Percentiles rank a stretch among this genome's conserved stretches.
phyloP scores from a whole-genome alignment of 73 alveolate species.

The Uronychia binucleata region DNA sequence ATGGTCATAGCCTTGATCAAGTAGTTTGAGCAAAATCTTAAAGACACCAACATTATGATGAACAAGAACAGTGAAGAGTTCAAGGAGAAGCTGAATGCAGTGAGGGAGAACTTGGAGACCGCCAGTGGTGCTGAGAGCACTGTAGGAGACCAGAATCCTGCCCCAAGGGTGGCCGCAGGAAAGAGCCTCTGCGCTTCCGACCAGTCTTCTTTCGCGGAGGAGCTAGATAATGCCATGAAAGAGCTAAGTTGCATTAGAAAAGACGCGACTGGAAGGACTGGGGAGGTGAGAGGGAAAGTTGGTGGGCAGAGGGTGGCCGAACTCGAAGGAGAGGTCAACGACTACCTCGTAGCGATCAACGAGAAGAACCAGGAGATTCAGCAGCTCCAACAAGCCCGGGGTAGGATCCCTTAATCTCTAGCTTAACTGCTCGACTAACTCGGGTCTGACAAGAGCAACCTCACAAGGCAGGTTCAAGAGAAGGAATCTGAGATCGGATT shows the following conservation, averaged over 20 bases:
- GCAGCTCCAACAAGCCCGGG: too few species aligned
- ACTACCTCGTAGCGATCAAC: neutral
- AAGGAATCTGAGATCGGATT: too few species aligned
- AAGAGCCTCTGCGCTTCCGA: neutral
- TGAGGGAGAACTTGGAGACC: too few species aligned
- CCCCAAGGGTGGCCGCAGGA: neutral
- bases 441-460: too few species aligned
- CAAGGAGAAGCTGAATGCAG: too few species aligned
- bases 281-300: neutral
- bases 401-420: too few species aligned
- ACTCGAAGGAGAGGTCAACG: neutral
- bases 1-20: neutral
- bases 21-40: neutral
- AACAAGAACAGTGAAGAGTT: neutral
- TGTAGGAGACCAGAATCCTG: too few species aligned
- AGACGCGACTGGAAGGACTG: neutral
- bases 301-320: neutral
- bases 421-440: too few species aligned
- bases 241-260: neutral
- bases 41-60: neutral
- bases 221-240: neutral
- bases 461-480: too few species aligned
- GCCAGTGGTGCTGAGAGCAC: too few species aligned
- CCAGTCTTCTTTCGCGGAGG: neutral
- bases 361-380: too few species aligned